These are phyloP conservation scores for Kodamaea kaohsiungensis DNA, from an alignment of 805 yeast species.

Conservation along the genomic window DNA sequence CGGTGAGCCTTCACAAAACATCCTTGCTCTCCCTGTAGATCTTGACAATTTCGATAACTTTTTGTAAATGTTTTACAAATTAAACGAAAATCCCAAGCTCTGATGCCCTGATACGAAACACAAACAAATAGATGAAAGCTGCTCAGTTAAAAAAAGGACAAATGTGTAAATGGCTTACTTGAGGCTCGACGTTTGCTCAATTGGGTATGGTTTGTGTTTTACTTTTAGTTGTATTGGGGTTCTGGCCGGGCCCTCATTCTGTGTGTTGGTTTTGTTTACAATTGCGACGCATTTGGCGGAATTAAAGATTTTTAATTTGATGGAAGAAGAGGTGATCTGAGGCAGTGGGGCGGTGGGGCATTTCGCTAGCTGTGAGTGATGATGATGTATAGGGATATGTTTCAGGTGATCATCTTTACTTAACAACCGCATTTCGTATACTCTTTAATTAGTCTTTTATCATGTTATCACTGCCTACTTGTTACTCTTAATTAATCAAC, in stretches of 20 bases:
- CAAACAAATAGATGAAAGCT: neutral
- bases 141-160: neutral
- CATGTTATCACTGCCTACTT: no score
- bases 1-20: constrained; percentile 6
- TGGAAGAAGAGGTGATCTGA: neutral
- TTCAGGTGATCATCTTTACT: neutral
- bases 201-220: neutral
- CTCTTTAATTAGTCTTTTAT: no score
- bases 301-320: neutral
- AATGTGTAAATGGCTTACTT: neutral
- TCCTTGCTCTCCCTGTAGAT: neutral
- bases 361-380: neutral
- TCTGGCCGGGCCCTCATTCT: neutral
- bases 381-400: neutral
- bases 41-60: constrained; percentile 1
- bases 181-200: neutral
- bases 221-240: constrained; percentile 8
- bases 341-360: neutral
- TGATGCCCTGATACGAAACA: neutral
- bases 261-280: constrained; percentile 7
- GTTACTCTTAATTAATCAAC: no score
- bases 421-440: neutral
- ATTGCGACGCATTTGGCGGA: constrained; percentile 1
- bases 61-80: constrained; percentile 6
- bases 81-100: constrained; percentile 3